Evolutionary conservation across 225 moss, liverwort and hornwort species (phyloP).

Genomic region (Asterella californica): DNA sequence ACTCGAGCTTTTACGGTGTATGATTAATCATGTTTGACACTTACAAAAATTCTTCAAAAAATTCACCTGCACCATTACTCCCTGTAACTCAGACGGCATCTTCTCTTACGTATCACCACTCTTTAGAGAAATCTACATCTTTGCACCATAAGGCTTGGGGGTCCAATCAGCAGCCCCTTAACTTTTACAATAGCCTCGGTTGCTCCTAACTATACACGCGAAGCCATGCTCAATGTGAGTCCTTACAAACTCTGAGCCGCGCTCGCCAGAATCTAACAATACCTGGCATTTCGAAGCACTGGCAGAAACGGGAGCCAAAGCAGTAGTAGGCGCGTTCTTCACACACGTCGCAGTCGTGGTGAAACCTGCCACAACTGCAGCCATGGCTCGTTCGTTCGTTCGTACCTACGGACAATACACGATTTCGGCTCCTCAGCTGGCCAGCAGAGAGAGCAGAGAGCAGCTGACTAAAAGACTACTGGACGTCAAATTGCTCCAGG

Average conservation of each 20-base stretch:
- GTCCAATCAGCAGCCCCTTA: background rate
- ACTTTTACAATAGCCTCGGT: background rate
- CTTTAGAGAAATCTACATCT: background rate
- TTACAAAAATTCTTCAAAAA: background rate
- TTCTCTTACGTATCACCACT: background rate
- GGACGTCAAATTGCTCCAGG: background rate
- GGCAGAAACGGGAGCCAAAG: background rate
- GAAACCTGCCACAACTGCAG: constrained; percentile 2
- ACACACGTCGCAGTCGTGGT: background rate
- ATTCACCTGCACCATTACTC: background rate
- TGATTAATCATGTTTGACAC: background rate
- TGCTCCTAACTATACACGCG: background rate
- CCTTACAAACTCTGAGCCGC: background rate
- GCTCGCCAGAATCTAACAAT: background rate
- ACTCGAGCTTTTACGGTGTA: background rate
- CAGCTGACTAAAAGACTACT: background rate
- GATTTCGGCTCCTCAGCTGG: too few species aligned
- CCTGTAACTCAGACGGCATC: background rate
- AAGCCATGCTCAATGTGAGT: background rate
- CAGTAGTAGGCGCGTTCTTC: background rate
- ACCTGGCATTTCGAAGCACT: constrained; percentile 5
- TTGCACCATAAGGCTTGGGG: background rate
- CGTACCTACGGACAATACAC: background rate
- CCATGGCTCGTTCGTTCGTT: constrained; percentile 5
- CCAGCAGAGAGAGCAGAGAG: background rate